These are phyloP conservation scores for Roridomyces roridus DNA, from an alignment of 768 basidiomycete species.

Conservation along the genomic window DNA sequence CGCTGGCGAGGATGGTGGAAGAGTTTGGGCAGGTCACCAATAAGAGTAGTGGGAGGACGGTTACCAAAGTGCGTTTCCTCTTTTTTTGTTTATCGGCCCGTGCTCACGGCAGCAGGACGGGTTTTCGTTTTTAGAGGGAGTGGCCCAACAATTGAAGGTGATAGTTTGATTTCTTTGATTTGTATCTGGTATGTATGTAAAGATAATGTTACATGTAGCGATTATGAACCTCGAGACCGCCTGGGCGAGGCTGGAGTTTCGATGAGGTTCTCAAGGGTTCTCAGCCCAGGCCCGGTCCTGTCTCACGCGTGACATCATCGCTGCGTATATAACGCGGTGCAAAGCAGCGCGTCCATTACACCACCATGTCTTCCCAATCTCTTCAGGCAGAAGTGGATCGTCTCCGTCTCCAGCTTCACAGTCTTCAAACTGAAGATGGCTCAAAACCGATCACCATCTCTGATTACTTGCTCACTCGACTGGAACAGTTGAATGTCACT, in stretches of 20 bases:
- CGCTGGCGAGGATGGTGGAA: slow-evolving; percentile 67
- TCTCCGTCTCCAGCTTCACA: slow-evolving; percentile 52
- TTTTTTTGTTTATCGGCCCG: slow-evolving; percentile 23
- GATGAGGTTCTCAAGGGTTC: too few relatives aligned
- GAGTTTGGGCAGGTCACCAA: slow-evolving; percentile 77
- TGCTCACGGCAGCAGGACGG: slow-evolving; percentile 49
- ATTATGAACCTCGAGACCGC: background rate
- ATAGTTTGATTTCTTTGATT: slow-evolving; percentile 35
- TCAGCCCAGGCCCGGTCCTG: too few relatives aligned
- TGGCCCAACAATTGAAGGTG: slow-evolving; percentile 58
- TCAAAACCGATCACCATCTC: slow-evolving; percentile 56
- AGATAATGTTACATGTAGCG: background rate
- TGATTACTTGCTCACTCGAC: slow-evolving; percentile 65
- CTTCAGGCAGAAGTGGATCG: slow-evolving; percentile 53
- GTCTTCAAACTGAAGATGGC: slow-evolving; percentile 44
- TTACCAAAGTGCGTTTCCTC: slow-evolving; percentile 61
- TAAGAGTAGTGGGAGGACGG: slow-evolving; percentile 68
- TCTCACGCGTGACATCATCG: background rate
- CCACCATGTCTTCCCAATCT: slow-evolving; percentile 21
- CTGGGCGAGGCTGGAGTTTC: too few relatives aligned
- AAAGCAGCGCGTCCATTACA: too few relatives aligned
- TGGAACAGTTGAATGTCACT: slow-evolving; percentile 69
- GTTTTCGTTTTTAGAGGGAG: slow-evolving; percentile 68
- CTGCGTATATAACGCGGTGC: background rate
- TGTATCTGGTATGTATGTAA: slow-evolving; percentile 8